Conservation (phyloP, 495 filamentous ascomycete genomes). For the Parmelia sp. region DNA sequence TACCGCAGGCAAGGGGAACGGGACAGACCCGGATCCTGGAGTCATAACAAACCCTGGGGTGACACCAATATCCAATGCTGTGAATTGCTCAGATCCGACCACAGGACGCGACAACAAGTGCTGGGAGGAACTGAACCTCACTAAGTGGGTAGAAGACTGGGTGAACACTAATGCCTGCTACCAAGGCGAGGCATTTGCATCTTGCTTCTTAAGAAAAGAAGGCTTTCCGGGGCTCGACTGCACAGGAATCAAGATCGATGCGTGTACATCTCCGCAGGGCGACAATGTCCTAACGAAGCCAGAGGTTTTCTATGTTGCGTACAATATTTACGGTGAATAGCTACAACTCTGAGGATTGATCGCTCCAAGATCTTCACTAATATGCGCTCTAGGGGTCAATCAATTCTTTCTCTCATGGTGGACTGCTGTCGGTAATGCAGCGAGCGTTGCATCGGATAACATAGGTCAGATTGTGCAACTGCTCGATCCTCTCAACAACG, state of each 20-base stretch:
- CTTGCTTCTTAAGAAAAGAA: constrained; percentile 22
- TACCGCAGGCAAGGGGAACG: constrained; percentile 5
- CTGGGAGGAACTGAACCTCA: constrained; percentile 20
- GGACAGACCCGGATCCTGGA: constrained; percentile 8
- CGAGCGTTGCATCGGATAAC: constrained; percentile 15
- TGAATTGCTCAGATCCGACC: constrained; percentile 14
- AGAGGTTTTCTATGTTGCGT: constrained; percentile 22
- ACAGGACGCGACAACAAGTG: constrained; percentile 23
- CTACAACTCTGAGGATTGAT: too few relatives aligned
- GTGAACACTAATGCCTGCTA: constrained; percentile 14
- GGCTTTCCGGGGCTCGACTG: constrained; percentile 22
- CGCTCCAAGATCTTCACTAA: too few relatives aligned
- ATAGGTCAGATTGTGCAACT: constrained; percentile 21
- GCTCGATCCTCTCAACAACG: constrained; percentile 11
- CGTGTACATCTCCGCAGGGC: constrained; percentile 20
- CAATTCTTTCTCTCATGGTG: constrained; percentile 26
- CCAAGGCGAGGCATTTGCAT: constrained; percentile 14
- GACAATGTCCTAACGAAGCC: constrained; percentile 12
- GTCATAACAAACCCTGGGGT: constrained; percentile 7
- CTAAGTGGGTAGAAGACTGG: constrained; percentile 18
- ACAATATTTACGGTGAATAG: constrained; percentile 22
- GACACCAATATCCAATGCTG: background rate
- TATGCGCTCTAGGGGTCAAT: constrained; percentile 11
- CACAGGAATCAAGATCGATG: constrained; percentile 20
- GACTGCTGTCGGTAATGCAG: constrained; percentile 19